Conservation (phyloP, 495 filamentous ascomycete species). For the Cercophora samala region DNA sequence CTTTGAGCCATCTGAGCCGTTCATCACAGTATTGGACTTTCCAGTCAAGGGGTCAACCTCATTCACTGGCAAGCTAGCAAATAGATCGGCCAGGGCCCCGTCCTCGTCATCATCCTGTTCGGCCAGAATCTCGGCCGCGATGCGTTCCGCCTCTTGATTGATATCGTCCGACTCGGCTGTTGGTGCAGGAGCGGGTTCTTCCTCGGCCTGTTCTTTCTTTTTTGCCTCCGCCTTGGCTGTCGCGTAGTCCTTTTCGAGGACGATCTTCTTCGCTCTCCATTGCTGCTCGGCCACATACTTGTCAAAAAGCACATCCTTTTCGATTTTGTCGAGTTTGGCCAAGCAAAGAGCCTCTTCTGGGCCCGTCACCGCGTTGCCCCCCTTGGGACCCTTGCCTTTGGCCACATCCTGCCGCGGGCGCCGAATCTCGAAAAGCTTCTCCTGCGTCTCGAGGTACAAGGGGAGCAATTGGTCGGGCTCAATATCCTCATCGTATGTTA, state of each 20-base stretch:
- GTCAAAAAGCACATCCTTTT: slow-evolving; percentile 85
- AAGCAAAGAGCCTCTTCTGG: slow-evolving; percentile 60
- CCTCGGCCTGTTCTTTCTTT: slow-evolving; percentile 33
- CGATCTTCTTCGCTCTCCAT: slow-evolving; percentile 66
- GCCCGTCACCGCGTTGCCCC: slow-evolving; percentile 21
- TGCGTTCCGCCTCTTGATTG: slow-evolving; percentile 47
- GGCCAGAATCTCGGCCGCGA: slow-evolving; percentile 50
- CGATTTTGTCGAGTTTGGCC: slow-evolving; percentile 69
- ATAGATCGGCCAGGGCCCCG: slow-evolving; percentile 54
- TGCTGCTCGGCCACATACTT: slow-evolving; percentile 65
- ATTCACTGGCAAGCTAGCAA: slow-evolving; percentile 66
- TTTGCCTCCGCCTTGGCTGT: slow-evolving; percentile 37
- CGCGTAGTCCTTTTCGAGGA: slow-evolving; percentile 58
- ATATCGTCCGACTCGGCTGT: slow-evolving; percentile 46
- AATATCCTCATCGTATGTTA: slow-evolving; percentile 55
- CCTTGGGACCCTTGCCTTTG: slow-evolving; percentile 41
- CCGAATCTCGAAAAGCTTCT: slow-evolving; percentile 66
- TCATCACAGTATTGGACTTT: slow-evolving; percentile 50
- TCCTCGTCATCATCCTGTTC: slow-evolving; percentile 51
- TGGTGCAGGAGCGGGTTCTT: slow-evolving; percentile 14
- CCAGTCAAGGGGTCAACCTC: slow-evolving; percentile 54
- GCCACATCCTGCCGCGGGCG: slow-evolving; percentile 53
- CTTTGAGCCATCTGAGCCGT: slow-evolving; percentile 46
- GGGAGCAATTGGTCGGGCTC: slow-evolving; percentile 73
- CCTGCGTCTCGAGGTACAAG: slow-evolving; percentile 68